Evolutionary conservation across 805 yeast species (phyloP), one percentile per base, ranked within the genome.

Genomic region (Candida arabinofermentans): DNA sequence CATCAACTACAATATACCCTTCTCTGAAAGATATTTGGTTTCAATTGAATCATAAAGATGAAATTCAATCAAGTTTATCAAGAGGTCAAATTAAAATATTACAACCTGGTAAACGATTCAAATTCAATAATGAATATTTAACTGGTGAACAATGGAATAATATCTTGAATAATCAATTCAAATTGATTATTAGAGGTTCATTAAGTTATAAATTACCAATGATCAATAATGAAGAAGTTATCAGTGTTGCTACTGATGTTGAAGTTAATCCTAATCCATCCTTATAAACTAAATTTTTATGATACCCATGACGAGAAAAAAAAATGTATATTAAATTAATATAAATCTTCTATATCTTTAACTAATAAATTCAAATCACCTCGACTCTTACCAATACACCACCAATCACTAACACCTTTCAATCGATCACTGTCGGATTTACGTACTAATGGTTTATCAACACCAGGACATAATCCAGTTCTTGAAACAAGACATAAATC

Each of bases 401-500:
- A 21, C 33, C 12, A 47, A 39, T 5, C 44, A 17, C 17, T 46
- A 48, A 33, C 59, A 46, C 8, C 56, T 61, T 18, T 50, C 53
- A 4, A 23, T 39, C n/a, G 50, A 54, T 14, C 51, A 55, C 19
- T 19, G 22, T 55, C 54, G 3, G 55, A 55, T 27, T 61, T 62
- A 33, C 53, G 59, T 42, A 74, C 41, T 26, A 77, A 44, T 23
- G 70, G 70, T 36, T 69, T 66, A 52, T 81, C 79, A 13, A 70
- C 80, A 27, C 77, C 74, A 27, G 75, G 70, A 51, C 96, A 87
- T 2, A 84, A 52, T 0, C 72, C 75, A 19, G 67, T 66, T 40
- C 57, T 63, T 13, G 75, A 77, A 53, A 82, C 62, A 3, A 74
- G 55, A 52, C 96, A 88, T 6, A 82, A 49, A 54, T 83, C 90